Evolutionary conservation across 1,284 basidiomycete species (phyloP).

Genomic region (Hymenochaete sp.): DNA sequence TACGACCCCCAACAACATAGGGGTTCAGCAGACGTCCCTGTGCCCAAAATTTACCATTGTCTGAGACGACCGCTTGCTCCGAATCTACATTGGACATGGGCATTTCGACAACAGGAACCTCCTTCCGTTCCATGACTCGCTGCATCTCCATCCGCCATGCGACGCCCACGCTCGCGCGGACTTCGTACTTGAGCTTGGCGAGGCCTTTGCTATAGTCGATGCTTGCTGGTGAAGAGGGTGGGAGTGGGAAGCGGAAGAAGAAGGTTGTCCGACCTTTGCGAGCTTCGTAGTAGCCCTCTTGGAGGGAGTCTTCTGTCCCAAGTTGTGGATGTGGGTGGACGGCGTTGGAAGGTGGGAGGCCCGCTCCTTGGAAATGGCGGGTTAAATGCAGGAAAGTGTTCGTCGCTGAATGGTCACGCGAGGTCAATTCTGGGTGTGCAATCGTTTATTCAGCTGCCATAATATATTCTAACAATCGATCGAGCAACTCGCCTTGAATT

Average conservation of each 20-base stretch:
- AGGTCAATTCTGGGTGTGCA: slow-evolving; percentile 48
- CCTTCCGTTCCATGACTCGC: slow-evolving; percentile 50
- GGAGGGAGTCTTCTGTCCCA: slow-evolving; percentile 44
- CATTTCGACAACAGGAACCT: slow-evolving; percentile 57
- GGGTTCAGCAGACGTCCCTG: slow-evolving; percentile 57
- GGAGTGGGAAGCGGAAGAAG: slow-evolving; percentile 62
- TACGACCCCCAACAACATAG: slow-evolving; percentile 55
- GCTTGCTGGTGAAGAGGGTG: slow-evolving; percentile 54
- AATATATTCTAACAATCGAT: background rate
- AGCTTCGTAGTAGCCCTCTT: slow-evolving; percentile 55
- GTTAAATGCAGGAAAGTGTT: slow-evolving; percentile 62
- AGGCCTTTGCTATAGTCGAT: slow-evolving; percentile 60
- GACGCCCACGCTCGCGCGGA: slow-evolving; percentile 59
- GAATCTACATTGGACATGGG: slow-evolving; percentile 35
- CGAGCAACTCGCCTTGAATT: slow-evolving; percentile 49
- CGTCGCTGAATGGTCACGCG: slow-evolving; percentile 67
- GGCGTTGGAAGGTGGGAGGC: slow-evolving; percentile 72
- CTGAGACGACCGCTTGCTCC: slow-evolving; percentile 56
- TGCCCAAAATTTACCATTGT: slow-evolving; percentile 69
- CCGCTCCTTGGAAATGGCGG: slow-evolving; percentile 67
- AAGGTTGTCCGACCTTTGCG: slow-evolving; percentile 64
- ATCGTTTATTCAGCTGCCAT: slow-evolving; percentile 11
- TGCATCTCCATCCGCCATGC: slow-evolving; percentile 63
- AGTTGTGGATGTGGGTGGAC: slow-evolving; percentile 49
- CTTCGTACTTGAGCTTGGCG: slow-evolving; percentile 59